phyloP scores from a whole-genome alignment of 1,284 basidiomycete species.

The Microbotryum scabiosae region DNA sequence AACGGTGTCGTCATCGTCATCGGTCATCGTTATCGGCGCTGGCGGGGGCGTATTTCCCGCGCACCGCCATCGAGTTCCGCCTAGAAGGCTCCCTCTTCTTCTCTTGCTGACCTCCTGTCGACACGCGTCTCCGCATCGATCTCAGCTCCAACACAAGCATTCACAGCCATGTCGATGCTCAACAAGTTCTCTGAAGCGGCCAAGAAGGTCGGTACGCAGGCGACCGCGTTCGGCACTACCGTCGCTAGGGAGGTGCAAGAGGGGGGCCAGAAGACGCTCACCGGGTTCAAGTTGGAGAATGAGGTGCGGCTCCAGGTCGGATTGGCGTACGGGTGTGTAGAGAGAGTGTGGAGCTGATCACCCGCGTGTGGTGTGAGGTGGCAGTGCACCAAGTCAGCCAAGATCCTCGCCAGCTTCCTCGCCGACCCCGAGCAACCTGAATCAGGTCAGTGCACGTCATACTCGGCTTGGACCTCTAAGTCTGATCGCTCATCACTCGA shows the following conservation, averaged over 20 bases:
- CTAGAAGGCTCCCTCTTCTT: too few relatives aligned
- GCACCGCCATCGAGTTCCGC: too few relatives aligned
- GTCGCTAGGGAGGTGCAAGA: conserved; percentile 58
- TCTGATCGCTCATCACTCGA: too few relatives aligned
- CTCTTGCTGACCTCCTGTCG: too few relatives aligned
- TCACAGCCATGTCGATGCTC: conserved; percentile 48
- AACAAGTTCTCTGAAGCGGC: conserved; percentile 73
- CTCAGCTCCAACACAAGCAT: background rate
- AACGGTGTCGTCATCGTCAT: too few relatives aligned
- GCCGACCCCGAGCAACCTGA: conserved; percentile 82
- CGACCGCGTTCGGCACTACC: conserved; percentile 60
- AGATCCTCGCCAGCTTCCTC: conserved; percentile 79
- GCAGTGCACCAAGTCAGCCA: conserved; percentile 85
- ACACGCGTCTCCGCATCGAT: background rate
- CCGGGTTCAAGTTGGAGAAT: conserved; percentile 60
- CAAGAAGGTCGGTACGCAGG: conserved; percentile 68
- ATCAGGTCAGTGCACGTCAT: conserved; percentile 43
- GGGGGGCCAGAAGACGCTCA: conserved; percentile 64
- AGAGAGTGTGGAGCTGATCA: too few relatives aligned
- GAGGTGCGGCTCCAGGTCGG: conserved; percentile 20
- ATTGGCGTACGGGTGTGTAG: too few relatives aligned
- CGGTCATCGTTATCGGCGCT: too few relatives aligned
- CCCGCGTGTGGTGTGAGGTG: too few relatives aligned
- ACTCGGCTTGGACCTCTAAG: too few relatives aligned
- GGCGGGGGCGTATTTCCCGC: too few relatives aligned